A percentile compares a stretch with the other conserved stretches of the same genome.
phyloP scores from a whole-genome alignment of 2,329 filamentous ascomycete genomes.

The Westerdykella sp. region DNA sequence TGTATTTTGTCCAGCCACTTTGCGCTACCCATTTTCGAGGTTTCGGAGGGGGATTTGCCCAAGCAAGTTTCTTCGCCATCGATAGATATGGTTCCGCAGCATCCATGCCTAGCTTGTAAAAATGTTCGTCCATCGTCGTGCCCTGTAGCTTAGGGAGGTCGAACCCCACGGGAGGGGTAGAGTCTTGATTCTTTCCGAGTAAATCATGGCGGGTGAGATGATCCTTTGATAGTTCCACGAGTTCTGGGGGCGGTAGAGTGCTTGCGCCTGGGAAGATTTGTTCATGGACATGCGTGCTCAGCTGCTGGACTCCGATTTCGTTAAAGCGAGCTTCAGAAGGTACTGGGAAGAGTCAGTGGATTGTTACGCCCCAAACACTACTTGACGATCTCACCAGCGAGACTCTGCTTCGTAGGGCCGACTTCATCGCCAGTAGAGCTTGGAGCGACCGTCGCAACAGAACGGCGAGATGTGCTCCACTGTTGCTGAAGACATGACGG shows the following conservation, averaged over 20 bases:
- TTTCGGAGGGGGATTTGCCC: slow-evolving; percentile 51
- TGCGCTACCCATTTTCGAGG: slow-evolving; percentile 67
- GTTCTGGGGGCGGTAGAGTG: slow-evolving; percentile 55
- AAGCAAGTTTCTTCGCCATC: slow-evolving; percentile 68
- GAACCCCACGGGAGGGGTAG: slow-evolving; percentile 67
- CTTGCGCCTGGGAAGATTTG: slow-evolving; percentile 68
- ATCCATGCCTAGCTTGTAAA: slow-evolving; percentile 79
- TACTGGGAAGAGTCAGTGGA: slow-evolving; percentile 18
- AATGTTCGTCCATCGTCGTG: slow-evolving; percentile 83
- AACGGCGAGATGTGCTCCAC: slow-evolving; percentile 16
- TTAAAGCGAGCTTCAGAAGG: slow-evolving; percentile 67
- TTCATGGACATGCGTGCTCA: slow-evolving; percentile 73
- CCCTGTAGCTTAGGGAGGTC: slow-evolving; percentile 77
- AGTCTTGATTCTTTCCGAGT: slow-evolving; percentile 82
- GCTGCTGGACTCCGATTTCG: slow-evolving; percentile 88
- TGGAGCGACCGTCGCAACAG: slow-evolving; percentile 17
- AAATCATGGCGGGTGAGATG: slow-evolving; percentile 82
- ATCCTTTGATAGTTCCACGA: slow-evolving; percentile 73
- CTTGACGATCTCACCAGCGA: slow-evolving; percentile 17
- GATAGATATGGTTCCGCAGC: slow-evolving; percentile 77
- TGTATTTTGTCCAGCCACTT: slow-evolving; percentile 95
- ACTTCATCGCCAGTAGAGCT: neutral
- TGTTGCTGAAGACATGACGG: slow-evolving; percentile 8
- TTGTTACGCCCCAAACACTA: neutral
- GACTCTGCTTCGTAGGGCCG: slow-evolving; percentile 6